Evolutionary conservation across 2,329 filamentous ascomycete genomes (phyloP).

Genomic region (Colletotrichum sp.): DNA sequence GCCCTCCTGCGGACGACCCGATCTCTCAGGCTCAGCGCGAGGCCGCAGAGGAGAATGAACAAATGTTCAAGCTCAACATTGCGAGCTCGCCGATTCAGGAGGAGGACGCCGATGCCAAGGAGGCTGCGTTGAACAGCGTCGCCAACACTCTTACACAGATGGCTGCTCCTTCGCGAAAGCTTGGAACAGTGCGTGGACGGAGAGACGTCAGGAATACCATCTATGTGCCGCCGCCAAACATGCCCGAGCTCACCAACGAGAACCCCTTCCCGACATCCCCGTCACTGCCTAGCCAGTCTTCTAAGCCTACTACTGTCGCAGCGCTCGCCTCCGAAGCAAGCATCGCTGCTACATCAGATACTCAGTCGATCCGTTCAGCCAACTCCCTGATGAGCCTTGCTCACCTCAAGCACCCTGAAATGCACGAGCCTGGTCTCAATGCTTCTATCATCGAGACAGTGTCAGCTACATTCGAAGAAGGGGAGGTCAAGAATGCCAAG

Average conservation of each 20-base stretch:
- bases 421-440: constrained; percentile 80
- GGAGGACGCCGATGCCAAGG: constrained; percentile 75
- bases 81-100: constrained; percentile 79
- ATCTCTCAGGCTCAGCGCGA: constrained; percentile 78
- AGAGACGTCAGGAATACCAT: constrained; percentile 92
- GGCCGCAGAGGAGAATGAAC: constrained; percentile 64
- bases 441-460: constrained; percentile 91
- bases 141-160: constrained; percentile 72
- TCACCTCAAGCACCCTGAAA: constrained; percentile 80
- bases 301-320: constrained; percentile 53
- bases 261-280: constrained; percentile 39
- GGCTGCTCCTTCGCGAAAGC: constrained; percentile 69
- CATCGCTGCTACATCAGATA: constrained; percentile 72
- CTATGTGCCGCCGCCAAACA: constrained; percentile 65
- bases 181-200: constrained; percentile 82
- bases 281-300: constrained; percentile 36
- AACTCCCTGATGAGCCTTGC: constrained; percentile 75
- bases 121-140: constrained; percentile 77
- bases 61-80: constrained; percentile 81
- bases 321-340: constrained; percentile 68
- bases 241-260: constrained; percentile 38
- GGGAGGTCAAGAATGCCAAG: constrained; percentile 71
- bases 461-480: constrained; percentile 82
- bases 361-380: constrained; percentile 88
- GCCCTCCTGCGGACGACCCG: constrained; percentile 64